phyloP scores from a whole-genome alignment of 1,284 basidiomycete species.

The Singerocomus inundabilis region DNA sequence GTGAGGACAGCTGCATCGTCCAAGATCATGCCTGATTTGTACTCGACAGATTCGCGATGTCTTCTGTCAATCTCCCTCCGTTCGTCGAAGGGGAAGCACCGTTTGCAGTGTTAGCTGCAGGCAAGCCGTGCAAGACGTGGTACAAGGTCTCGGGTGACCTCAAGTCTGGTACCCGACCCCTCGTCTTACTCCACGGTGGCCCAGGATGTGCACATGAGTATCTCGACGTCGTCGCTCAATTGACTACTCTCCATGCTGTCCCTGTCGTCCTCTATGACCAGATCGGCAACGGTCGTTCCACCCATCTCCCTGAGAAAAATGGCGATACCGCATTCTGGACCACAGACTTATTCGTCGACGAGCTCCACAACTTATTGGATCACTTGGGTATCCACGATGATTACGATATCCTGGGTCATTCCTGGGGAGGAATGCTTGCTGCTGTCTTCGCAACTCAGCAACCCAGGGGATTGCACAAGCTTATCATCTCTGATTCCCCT shows the following conservation, averaged over 20 bases:
- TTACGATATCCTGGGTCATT: conserved; percentile 46
- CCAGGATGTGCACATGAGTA: conserved; percentile 42
- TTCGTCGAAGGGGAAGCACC: conserved; percentile 28
- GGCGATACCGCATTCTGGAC: conserved; percentile 43
- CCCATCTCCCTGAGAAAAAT: conserved; percentile 43
- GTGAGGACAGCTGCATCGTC: background rate
- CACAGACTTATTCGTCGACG: conserved; percentile 42
- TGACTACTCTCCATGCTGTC: conserved; percentile 31
- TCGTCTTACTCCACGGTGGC: conserved; percentile 47
- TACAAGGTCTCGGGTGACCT: conserved; percentile 46
- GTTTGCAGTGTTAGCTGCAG: conserved; percentile 26
- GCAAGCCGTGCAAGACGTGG: conserved; percentile 42
- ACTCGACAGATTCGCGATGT: conserved; percentile 19
- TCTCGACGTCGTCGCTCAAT: conserved; percentile 35
- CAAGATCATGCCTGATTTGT: background rate
- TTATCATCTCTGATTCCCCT: conserved; percentile 41
- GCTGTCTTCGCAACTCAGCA: conserved; percentile 37
- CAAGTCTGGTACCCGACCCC: conserved; percentile 30
- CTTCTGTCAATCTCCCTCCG: conserved; percentile 15
- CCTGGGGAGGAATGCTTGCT: conserved; percentile 52
- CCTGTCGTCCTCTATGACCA: conserved; percentile 52
- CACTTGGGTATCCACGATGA: conserved; percentile 38
- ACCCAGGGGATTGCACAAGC: conserved; percentile 41
- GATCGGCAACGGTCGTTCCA: conserved; percentile 45
- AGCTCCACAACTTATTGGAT: conserved; percentile 44